Base-by-base conservation (phyloP, 2,329 filamentous ascomycete genomes). In the Fusarium ambrosium region DNA sequence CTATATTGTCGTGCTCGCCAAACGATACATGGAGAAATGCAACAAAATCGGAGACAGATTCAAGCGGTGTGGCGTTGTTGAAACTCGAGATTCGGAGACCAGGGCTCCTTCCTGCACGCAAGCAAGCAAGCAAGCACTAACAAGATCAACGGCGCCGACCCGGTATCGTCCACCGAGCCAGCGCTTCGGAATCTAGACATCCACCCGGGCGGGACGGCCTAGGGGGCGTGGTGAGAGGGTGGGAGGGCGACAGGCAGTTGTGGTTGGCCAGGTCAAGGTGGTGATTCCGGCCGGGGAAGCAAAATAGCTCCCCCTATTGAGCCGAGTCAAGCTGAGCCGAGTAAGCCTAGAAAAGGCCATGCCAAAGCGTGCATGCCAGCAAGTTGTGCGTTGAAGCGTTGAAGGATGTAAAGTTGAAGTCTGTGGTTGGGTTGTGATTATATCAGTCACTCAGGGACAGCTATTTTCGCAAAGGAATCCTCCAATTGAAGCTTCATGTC, bases 131-230 rank as follows among this genome's bases (percentile, higher is more conserved):
- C 68, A 76, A 73, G 62, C 60, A 62, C 69, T 70, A 69, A 62
- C 45, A 69, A 39, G 69, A 60, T 64, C 45, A 70, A 69, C 62
- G 24, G 66, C 56, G 55, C 41, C 56, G 60, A 39, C 62, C 65
- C 65, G 64, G 76, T 56, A 65, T 68, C 63, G 45, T 39, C 66
- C 65, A 72, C 72, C 70, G 76, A 78, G 72, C 74, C 76, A 77
- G 65, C 60, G 69, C 70, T 77, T 74, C 76, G 76, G 76, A 77
- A 78, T 74, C 74, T 60, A 45, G 60, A 66, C 68, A 65, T 55
- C 74, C 74, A 72, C 68, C 76, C 70, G 67, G 68, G 58, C 68
- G 72, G 74, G 73, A 66, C 66, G 64, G 53, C 55, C 34, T 66
- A 65, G 60, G 61, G 65, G 62, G 48, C 48, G 48, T 45, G 51